These are phyloP conservation scores for Aspergillus pseudonomiae DNA, from an alignment of 2,329 filamentous ascomycete genomes.

Conservation along the genomic window DNA sequence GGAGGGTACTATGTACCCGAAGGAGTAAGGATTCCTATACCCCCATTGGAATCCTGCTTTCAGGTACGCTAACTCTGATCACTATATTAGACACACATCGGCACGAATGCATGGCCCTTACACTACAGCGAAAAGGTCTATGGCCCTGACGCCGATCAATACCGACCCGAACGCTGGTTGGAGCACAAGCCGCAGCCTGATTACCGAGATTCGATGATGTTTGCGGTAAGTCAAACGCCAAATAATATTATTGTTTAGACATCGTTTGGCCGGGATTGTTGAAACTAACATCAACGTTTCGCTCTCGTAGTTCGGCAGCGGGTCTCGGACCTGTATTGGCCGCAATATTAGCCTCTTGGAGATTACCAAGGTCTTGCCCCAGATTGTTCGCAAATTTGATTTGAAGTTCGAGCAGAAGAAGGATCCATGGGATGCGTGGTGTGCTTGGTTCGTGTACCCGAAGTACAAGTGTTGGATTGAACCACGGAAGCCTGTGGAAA, in stretches of 20 bases:
- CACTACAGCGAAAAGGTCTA: not conserved
- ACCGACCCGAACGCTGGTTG: constrained; percentile 6
- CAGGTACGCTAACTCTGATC: not conserved
- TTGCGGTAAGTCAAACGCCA: not conserved
- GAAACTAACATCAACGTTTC: not conserved
- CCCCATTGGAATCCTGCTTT: fast-evolving
- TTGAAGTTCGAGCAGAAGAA: not conserved
- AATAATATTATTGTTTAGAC: not conserved
- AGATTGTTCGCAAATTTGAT: constrained; percentile 5
- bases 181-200: not conserved
- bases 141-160: constrained; percentile 2
- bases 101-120: constrained; percentile 1
- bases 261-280: not conserved
- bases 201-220: constrained; percentile 1
- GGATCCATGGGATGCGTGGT: not conserved
- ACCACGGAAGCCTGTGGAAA: not conserved
- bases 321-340: constrained; percentile 29
- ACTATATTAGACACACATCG: not conserved
- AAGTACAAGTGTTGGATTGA: not conserved
- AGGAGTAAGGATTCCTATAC: not conserved
- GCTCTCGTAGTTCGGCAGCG: not conserved
- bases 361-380: constrained; percentile 54
- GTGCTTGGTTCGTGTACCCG: not conserved
- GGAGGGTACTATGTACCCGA: not conserved
- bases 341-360: constrained; percentile 29